A percentile compares a stretch with the other conserved stretches of the same genome.
These are phyloP conservation scores for Echinosophora koreensis DNA, from an alignment of 306 rosid genomes.

Conservation along the genomic window DNA sequence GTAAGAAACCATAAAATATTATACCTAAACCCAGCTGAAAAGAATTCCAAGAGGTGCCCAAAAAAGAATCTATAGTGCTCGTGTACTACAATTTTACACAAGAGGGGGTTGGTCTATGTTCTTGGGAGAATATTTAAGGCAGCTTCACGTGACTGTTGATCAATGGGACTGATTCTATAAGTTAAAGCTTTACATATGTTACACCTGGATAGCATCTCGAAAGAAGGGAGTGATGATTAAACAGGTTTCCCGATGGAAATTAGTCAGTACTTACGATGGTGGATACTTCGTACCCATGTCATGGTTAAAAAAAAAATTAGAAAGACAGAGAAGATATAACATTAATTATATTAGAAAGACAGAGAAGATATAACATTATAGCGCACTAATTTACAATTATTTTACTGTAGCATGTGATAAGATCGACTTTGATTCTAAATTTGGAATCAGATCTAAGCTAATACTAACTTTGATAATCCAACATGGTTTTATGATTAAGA, in stretches of 20 bases:
- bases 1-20: background rate
- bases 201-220: constrained; percentile 38
- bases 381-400: constrained; percentile 4
- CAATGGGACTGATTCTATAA: constrained; percentile 31
- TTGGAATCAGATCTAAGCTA: constrained; percentile 31
- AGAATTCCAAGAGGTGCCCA: constrained; percentile 34
- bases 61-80: constrained; percentile 26
- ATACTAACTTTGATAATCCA: constrained; percentile 25
- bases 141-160: constrained; percentile 50
- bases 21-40: constrained; percentile 42
- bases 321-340: too few relatives aligned
- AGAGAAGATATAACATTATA: background rate
- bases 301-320: too few relatives aligned
- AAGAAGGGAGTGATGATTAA: too few relatives aligned
- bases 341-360: too few relatives aligned
- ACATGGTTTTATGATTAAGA: constrained; percentile 12
- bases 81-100: constrained; percentile 19
- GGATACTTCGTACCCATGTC: too few relatives aligned
- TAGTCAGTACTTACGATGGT: too few relatives aligned
- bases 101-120: background rate
- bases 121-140: constrained; percentile 34
- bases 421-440: constrained; percentile 20
- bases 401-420: constrained; percentile 30
- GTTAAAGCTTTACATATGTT: constrained; percentile 22
- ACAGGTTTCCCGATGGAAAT: too few relatives aligned